A percentile compares a stretch with the other conserved stretches of the same genome.
Evolutionary conservation across 345 rosid genomes (phyloP).

Genomic region (rapeseed (Brassica napus)): DNA sequence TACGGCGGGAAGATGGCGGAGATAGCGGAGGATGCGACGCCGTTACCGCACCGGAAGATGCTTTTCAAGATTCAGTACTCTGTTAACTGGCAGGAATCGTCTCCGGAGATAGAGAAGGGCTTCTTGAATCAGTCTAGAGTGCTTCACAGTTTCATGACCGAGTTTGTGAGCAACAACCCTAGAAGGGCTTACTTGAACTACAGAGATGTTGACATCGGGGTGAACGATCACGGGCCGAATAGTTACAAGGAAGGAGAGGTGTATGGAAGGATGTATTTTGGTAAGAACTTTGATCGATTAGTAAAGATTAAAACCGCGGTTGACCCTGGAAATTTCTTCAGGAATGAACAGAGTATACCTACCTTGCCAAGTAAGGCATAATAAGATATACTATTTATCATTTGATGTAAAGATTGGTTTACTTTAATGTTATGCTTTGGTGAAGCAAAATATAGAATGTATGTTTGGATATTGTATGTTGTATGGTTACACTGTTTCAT

Average conservation of each 20-base stretch:
- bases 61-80: slow-evolving; percentile 55
- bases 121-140: slow-evolving; percentile 30
- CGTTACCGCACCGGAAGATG: slow-evolving; percentile 66
- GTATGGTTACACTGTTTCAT: background rate
- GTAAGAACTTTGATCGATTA: slow-evolving; percentile 51
- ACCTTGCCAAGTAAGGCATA: slow-evolving; percentile 41
- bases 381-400: background rate
- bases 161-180: slow-evolving; percentile 64
- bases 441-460: slow-evolving; percentile 17
- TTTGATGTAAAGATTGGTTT: slow-evolving; percentile 9
- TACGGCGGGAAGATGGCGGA: slow-evolving; percentile 70
- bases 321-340: slow-evolving; percentile 60
- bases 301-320: slow-evolving; percentile 54
- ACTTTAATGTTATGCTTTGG: background rate
- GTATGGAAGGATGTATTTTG: slow-evolving; percentile 61
- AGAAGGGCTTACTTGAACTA: slow-evolving; percentile 57
- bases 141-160: slow-evolving; percentile 57
- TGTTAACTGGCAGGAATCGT: slow-evolving; percentile 48
- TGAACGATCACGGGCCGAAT: slow-evolving; percentile 13
- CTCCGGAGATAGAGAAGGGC: slow-evolving; percentile 31
- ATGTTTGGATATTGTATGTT: slow-evolving; percentile 9
- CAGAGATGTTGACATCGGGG: slow-evolving; percentile 60
- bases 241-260: slow-evolving; percentile 48
- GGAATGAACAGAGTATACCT: slow-evolving; percentile 65
- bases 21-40: slow-evolving; percentile 39